These are phyloP conservation scores for Murraya koenigii DNA, from an alignment of 345 rosid species.

Conservation along the genomic window DNA sequence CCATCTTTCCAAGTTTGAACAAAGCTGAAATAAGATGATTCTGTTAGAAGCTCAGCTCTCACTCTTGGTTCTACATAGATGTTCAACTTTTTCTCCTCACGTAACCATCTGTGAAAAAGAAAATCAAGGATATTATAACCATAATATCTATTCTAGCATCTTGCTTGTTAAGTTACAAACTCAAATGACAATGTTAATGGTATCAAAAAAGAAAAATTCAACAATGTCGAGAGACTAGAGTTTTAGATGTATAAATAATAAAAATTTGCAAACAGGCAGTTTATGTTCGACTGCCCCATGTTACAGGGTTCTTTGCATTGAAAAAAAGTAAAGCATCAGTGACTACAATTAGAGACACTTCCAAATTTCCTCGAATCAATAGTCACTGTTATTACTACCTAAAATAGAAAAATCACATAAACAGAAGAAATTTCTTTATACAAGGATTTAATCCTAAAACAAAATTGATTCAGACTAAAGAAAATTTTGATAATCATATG, in stretches of 20 bases:
- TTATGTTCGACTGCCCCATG: not conserved
- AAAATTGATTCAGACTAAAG: not conserved
- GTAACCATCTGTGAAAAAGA: conserved; percentile 73
- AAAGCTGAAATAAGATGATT: conserved; percentile 72
- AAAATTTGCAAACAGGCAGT: not conserved
- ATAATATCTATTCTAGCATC: not conserved
- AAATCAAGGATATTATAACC: conserved; percentile 12
- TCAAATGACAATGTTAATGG: not conserved
- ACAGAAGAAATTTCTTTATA: not conserved
- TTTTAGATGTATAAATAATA: not conserved
- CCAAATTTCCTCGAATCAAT: not conserved
- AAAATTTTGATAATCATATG: not conserved
- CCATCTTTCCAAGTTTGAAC: conserved; percentile 95
- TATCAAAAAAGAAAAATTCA: not conserved
- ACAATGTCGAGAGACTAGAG: not conserved
- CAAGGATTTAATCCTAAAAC: not conserved
- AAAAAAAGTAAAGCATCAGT: not conserved
- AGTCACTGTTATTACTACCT: not conserved
- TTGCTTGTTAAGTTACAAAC: conserved; percentile 2
- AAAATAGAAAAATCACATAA: not conserved
- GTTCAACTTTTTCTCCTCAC: conserved; percentile 60
- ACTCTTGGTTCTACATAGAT: conserved; percentile 91
- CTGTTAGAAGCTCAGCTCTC: conserved; percentile 67
- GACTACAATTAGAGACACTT: not conserved
- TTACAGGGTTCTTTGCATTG: not conserved